These are phyloP conservation scores for Irpex sp. DNA, from an alignment of 1,284 basidiomycete genomes.

Conservation along the genomic window DNA sequence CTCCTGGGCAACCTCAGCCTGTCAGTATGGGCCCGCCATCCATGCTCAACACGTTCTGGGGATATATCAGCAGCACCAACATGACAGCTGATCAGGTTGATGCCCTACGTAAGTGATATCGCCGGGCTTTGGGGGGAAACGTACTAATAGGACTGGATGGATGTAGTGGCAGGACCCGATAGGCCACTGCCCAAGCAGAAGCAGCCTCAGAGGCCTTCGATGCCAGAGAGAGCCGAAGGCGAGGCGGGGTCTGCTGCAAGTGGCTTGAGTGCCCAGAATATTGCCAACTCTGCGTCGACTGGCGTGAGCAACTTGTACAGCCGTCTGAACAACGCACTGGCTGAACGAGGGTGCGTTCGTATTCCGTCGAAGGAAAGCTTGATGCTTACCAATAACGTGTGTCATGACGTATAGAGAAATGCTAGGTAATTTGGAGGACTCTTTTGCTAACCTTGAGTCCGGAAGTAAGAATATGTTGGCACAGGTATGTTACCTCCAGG, in stretches of 20 bases:
- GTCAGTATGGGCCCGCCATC: conserved; percentile 55
- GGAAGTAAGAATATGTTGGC: conserved; percentile 63
- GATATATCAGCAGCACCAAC: conserved; percentile 25
- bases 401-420: too few relatives aligned
- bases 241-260: conserved; percentile 1
- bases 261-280: conserved; percentile 14
- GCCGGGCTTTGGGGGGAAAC: not conserved
- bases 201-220: conserved; percentile 8
- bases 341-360: conserved; percentile 53
- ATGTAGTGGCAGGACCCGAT: conserved; percentile 60
- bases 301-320: conserved; percentile 42
- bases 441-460: conserved; percentile 57
- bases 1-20: conserved; percentile 57
- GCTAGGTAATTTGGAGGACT: conserved; percentile 56
- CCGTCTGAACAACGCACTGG: conserved; percentile 50
- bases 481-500: conserved; percentile 38
- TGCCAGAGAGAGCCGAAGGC: conserved; percentile 23
- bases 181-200: conserved; percentile 38
- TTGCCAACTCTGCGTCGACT: conserved; percentile 23
- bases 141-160: not conserved
- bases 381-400: too few relatives aligned
- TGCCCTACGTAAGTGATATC: conserved; percentile 42
- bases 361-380: too few relatives aligned
- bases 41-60: conserved; percentile 47
- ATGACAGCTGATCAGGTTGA: conserved; percentile 59